Conservation (phyloP, 108 stramenopile genomes). For the Skeletonema costatum region DNA sequence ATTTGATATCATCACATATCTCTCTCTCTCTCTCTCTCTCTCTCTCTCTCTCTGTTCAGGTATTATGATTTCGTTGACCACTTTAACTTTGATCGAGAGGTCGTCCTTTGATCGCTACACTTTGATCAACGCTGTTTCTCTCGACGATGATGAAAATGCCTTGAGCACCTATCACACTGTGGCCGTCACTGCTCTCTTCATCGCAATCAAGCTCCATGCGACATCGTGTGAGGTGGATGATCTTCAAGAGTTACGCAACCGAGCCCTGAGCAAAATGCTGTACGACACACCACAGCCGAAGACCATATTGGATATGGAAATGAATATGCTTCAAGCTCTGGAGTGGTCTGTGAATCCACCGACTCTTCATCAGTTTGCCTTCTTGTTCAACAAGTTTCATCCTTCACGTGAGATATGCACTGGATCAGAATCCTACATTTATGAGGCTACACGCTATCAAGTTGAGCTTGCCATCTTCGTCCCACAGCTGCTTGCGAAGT, state of each 20-base stretch:
- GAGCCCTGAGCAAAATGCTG: background rate
- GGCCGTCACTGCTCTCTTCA: conserved; percentile 64
- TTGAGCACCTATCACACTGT: conserved; percentile 53
- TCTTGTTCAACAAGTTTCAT: conserved; percentile 5
- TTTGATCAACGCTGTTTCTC: conserved; percentile 11
- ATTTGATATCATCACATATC: too few species aligned
- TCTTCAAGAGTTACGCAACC: background rate
- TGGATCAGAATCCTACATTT: conserved; percentile 1
- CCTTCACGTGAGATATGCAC: background rate
- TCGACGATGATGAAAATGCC: background rate
- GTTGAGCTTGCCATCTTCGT: conserved; percentile 14
- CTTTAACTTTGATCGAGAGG: conserved; percentile 67
- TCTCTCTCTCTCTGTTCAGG: background rate
- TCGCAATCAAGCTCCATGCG: conserved; percentile 54
- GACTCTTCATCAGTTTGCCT: conserved; percentile 20
- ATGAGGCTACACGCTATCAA: conserved; percentile 20
- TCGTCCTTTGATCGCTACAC: conserved; percentile 65
- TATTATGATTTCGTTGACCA: conserved; percentile 24
- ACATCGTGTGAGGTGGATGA: background rate
- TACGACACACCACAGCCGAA: conserved; percentile 10
- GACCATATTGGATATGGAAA: conserved; percentile 23
- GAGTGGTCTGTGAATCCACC: conserved; percentile 23
- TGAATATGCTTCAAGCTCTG: background rate
- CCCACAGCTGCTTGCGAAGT: conserved; percentile 5
- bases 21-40: too few species aligned